Evolutionary conservation across 345 rosid species (phyloP).

Genomic region (Reutealis trisperma): DNA sequence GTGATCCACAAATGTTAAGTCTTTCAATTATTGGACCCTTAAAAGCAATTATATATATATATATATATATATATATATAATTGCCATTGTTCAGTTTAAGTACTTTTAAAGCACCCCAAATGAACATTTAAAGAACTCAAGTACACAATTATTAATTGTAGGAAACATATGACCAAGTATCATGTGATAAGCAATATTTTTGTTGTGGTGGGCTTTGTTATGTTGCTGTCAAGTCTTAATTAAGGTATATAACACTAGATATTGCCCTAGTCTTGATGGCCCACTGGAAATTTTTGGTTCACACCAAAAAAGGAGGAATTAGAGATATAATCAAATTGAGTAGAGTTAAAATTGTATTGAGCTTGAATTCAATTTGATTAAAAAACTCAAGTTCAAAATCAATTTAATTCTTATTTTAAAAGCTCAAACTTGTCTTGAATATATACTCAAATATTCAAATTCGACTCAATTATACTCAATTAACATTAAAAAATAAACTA

Average conservation of each 20-base stretch:
- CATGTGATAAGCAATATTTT: conserved; percentile 1
- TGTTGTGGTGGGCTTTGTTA: background rate
- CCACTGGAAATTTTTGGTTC: background rate
- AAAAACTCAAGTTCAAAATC: no score
- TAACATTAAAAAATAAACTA: no score
- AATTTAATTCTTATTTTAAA: no score
- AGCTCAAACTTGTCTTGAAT: no score
- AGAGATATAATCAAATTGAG: background rate
- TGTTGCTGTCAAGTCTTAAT: background rate
- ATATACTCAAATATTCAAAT: no score
- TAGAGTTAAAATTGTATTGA: no score
- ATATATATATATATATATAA: background rate
- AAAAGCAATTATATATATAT: background rate
- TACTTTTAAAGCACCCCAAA: background rate
- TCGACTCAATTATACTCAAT: no score
- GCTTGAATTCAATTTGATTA: no score
- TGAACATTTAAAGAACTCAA: background rate
- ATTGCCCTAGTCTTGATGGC: background rate
- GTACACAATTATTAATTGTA: background rate
- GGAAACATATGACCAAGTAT: background rate
- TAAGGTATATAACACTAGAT: background rate
- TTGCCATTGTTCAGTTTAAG: background rate
- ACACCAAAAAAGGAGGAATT: background rate
- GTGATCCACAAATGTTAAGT: background rate
- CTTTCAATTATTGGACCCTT: background rate